Conservation (phyloP, 1,284 basidiomycete species). For the Boletus coffeatus region DNA sequence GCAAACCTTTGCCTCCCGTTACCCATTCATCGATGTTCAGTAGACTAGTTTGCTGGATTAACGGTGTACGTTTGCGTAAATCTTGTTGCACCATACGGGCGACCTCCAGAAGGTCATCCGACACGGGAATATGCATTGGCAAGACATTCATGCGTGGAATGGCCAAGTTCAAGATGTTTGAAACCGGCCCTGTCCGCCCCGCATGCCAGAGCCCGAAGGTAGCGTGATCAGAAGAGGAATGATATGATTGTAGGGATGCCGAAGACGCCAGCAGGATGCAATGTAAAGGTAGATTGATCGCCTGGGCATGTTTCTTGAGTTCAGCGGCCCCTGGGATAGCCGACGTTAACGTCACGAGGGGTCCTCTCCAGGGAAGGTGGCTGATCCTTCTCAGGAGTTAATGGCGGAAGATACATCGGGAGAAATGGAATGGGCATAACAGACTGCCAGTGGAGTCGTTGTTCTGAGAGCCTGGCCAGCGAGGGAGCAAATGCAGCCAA, state of each 20-base stretch:
- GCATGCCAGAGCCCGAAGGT: conserved; percentile 46
- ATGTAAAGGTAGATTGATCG: conserved; percentile 33
- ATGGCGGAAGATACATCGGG: conserved; percentile 32
- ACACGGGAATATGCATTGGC: conserved; percentile 33
- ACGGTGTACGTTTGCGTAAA: conserved; percentile 35
- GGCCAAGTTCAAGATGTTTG: conserved; percentile 36
- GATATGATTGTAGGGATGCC: conserved; percentile 37
- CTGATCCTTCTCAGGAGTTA: conserved; percentile 7
- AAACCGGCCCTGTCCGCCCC: conserved; percentile 35
- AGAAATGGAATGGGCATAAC: conserved; percentile 29
- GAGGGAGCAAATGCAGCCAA: conserved; percentile 26
- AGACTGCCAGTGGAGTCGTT: conserved; percentile 37
- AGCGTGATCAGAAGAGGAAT: conserved; percentile 27
- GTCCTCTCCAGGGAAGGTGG: conserved; percentile 8
- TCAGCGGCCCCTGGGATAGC: conserved; percentile 20
- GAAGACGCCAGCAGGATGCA: conserved; percentile 42
- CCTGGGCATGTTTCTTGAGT: conserved; percentile 29
- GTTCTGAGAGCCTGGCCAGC: conserved; percentile 24
- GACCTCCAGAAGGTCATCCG: conserved; percentile 21
- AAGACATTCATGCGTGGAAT: conserved; percentile 45
- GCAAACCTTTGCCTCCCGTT: conserved; percentile 24
- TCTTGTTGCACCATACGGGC: conserved; percentile 34
- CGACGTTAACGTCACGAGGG: conserved; percentile 19
- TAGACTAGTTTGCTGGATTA: conserved; percentile 40
- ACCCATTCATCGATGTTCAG: conserved; percentile 35